Conservation (phyloP, 2,329 filamentous ascomycete genomes). For the Pseudopithomyces chartarum region DNA sequence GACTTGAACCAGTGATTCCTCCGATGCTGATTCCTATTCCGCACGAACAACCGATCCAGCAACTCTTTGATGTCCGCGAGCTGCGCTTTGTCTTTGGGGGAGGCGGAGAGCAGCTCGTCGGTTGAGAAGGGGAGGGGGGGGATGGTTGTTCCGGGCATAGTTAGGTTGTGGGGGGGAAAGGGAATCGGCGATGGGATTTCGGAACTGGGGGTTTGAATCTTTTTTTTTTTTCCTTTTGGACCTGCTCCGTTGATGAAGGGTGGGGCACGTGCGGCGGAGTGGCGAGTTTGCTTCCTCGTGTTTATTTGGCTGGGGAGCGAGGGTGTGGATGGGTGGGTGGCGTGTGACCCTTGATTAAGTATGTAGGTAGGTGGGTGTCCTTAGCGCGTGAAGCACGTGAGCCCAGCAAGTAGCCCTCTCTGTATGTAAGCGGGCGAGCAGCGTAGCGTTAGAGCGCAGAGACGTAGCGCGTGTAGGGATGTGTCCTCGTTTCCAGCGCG, state of each 20-base stretch:
- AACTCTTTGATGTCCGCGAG: slow-evolving; percentile 54
- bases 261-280: background rate
- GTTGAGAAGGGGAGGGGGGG: slow-evolving; percentile 27
- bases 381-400: background rate
- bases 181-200: background rate
- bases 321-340: too few species aligned
- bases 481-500: background rate
- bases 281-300: too few species aligned
- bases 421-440: slow-evolving; percentile 9
- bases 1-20: slow-evolving; percentile 79
- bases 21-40: slow-evolving; percentile 91
- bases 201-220: background rate
- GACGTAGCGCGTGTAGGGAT: slow-evolving; percentile 10
- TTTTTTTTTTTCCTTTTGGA: too few species aligned
- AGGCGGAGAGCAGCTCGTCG: slow-evolving; percentile 23
- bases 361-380: slow-evolving; percentile 3
- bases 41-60: slow-evolving; percentile 75
- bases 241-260: too few species aligned
- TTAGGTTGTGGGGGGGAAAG: background rate
- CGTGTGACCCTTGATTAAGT: slow-evolving; percentile 7
- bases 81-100: slow-evolving; percentile 33
- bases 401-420: too few species aligned
- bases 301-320: too few species aligned
- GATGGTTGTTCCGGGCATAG: slow-evolving; percentile 9
- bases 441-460: slow-evolving; percentile 19